Base-by-base conservation (phyloP, 163 green algal genomes). In the Volvox carteri region DNA sequence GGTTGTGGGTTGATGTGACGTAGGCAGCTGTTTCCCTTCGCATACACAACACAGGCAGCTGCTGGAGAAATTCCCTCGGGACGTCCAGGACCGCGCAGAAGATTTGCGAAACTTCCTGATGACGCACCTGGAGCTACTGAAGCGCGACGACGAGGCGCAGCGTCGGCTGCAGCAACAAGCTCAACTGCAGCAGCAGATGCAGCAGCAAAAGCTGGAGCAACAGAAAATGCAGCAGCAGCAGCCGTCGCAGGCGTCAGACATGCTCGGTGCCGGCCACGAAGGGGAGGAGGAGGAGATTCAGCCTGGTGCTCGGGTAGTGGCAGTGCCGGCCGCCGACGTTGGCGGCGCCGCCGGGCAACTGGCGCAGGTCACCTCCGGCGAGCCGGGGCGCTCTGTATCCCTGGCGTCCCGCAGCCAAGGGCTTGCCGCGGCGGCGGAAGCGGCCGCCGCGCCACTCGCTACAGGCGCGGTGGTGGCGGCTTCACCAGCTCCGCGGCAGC, bases 81-180 rank as follows among this genome's bases (percentile, higher is more conserved):
- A 73, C 1, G 5, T 54, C 25, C 78, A 78, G 58, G 78, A 86
- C 46, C 86, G 86, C 28, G 86, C 86, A 4, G 70, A 73, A 18
- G 39, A 52, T 48, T 46, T 91, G 54, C 86, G 86, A 21, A 60
- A 85, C 33, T 81, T 48, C 1, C n/a, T 91, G 86, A 68, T 91
- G 4, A 91, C 86, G 11, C 86, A 91, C 54, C 41, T 91, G 1
- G 86, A 91, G 78, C 86, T 91, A 4, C 39, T 79, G 8, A 91
- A 91, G 54, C 86, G 86, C 1, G 5, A 21, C 6, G 3, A 14
- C 5, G 33, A 68, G 84, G 3, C 30, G 54, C 4, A 89, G 70
- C 50, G 37, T n/a, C 9, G 19, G 46, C 65, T 25, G 14, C 25
- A 44, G 67, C 3, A 58, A 23, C 84, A 89, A 41, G 9, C 33